Evolutionary conservation across 2,329 filamentous ascomycete genomes (phyloP).

Genomic region (Aspergillus floridensis): DNA sequence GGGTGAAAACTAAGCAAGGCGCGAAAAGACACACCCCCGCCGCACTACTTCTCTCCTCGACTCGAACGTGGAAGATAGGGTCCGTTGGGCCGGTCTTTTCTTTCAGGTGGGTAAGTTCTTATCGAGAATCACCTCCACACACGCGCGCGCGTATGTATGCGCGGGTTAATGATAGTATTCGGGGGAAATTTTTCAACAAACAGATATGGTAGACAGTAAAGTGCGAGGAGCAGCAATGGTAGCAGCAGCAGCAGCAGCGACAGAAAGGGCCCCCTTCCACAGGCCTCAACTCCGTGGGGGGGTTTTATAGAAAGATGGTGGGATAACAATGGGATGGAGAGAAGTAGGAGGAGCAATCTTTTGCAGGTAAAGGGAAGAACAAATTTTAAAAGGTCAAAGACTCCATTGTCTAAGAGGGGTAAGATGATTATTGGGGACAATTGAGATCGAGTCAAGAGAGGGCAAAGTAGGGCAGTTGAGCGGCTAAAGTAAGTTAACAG

Average conservation of each 20-base stretch:
- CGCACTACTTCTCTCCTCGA: background rate
- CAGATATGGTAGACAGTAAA: background rate
- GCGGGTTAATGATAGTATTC: background rate
- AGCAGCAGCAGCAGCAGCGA: background rate
- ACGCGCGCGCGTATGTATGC: no score
- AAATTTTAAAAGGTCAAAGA: background rate
- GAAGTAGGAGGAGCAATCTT: background rate
- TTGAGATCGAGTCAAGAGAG: no score
- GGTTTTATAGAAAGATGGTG: background rate
- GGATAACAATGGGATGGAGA: background rate
- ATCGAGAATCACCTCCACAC: no score
- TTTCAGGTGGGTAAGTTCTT: no score
- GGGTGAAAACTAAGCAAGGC: conserved; percentile 4
- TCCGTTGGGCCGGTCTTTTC: no score
- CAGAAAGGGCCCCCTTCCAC: background rate
- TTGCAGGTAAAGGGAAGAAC: background rate
- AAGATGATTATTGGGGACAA: background rate
- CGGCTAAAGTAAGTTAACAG: background rate
- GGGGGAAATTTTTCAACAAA: no score
- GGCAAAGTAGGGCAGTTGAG: background rate
- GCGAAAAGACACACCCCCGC: background rate
- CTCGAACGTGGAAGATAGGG: background rate
- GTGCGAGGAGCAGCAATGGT: background rate
- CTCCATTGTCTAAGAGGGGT: background rate
- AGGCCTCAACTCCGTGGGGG: background rate